These are phyloP conservation scores for Funneliformis geosporum DNA, from an alignment of 192 early-diverging fungal species.

Conservation along the genomic window DNA sequence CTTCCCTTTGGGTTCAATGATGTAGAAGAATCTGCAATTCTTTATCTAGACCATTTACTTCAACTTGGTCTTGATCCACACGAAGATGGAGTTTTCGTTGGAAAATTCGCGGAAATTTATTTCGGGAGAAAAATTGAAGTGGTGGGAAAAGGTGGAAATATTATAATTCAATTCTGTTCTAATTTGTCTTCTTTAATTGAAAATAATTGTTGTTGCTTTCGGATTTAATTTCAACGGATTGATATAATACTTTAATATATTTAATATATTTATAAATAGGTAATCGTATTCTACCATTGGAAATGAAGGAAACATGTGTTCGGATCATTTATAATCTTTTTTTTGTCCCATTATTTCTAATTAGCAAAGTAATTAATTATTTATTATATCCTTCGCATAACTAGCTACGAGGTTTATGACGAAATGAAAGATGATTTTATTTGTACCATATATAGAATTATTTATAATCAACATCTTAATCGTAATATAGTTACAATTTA, in stretches of 20 bases:
- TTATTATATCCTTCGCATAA: background rate
- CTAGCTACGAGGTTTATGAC: background rate
- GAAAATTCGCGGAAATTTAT: constrained; percentile 47
- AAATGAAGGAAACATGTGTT: background rate
- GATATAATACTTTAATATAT: background rate
- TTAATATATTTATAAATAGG: background rate
- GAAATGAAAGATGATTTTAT: background rate
- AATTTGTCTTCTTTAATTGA: background rate
- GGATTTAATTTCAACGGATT: background rate
- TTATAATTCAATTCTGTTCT: background rate
- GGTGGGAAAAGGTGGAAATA: constrained; percentile 14
- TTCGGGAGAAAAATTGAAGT: constrained; percentile 44
- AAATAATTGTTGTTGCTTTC: background rate
- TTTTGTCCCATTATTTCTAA: background rate
- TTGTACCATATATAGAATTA: background rate
- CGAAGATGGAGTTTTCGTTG: constrained; percentile 44
- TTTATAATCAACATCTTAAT: background rate
- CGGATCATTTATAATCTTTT: background rate
- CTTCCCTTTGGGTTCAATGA: background rate
- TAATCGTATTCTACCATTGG: background rate
- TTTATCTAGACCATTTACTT: constrained; percentile 43
- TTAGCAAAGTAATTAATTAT: background rate
- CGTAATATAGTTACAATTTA: background rate
- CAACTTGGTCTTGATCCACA: constrained; percentile 47
- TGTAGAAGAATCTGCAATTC: constrained; percentile 9